phyloP scores from a whole-genome alignment of 1,284 basidiomycete genomes.

The Rhodotorula sp. region DNA sequence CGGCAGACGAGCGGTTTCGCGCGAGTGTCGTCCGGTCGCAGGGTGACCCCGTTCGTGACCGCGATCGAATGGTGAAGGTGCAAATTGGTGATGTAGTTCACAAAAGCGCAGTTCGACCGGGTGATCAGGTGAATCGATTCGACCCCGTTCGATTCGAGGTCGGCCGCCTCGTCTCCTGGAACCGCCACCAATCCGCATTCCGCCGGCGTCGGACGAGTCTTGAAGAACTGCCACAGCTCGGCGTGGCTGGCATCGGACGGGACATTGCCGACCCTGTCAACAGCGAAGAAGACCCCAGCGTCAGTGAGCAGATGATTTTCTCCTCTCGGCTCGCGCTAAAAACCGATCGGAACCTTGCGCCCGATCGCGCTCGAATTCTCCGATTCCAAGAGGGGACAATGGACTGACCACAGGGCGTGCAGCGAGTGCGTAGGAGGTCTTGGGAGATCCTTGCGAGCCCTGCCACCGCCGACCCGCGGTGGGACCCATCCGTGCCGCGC shows the following conservation, averaged over 20 bases:
- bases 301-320: too few relatives aligned
- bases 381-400: background rate
- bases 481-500: background rate
- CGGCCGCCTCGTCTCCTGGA: slow-evolving; percentile 16
- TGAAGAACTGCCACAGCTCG: slow-evolving; percentile 86
- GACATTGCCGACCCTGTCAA: slow-evolving; percentile 74
- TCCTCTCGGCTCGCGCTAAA: too few relatives aligned
- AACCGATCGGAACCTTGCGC: too few relatives aligned
- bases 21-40: slow-evolving; percentile 31
- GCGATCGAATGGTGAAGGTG: slow-evolving; percentile 39
- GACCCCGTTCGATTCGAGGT: slow-evolving; percentile 59
- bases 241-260: slow-evolving; percentile 76
- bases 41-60: slow-evolving; percentile 27
- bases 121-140: slow-evolving; percentile 87
- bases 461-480: background rate
- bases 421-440: slow-evolving; percentile 43
- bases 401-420: slow-evolving; percentile 32
- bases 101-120: slow-evolving; percentile 69
- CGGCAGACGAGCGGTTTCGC: slow-evolving; percentile 37
- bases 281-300: too few relatives aligned
- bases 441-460: slow-evolving; percentile 30
- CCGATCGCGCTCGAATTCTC: background rate
- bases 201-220: slow-evolving; percentile 47
- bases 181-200: slow-evolving; percentile 16
- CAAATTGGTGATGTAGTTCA: slow-evolving; percentile 36